Conservation (phyloP, 371 early-diverging fungal species). For the Rhizopus delemar region DNA sequence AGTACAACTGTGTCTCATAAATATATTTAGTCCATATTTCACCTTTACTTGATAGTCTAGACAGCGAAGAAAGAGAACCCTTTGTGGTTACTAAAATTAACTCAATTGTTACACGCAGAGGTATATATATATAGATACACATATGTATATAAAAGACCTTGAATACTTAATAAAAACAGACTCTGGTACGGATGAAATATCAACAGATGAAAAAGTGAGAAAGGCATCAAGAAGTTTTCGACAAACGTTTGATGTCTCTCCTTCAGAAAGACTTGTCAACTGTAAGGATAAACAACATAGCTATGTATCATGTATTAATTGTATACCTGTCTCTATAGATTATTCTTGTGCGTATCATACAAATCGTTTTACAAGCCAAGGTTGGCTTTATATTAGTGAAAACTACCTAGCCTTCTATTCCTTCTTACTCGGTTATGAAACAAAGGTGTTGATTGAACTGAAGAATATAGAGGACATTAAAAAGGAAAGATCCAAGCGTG, state of each 20-base stretch:
- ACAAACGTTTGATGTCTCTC: slow-evolving; percentile 82
- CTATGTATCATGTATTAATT: background rate
- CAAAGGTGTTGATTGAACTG: slow-evolving; percentile 85
- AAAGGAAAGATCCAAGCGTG: slow-evolving; percentile 86
- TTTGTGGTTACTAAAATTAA: slow-evolving; percentile 90
- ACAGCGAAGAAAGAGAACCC: slow-evolving; percentile 74
- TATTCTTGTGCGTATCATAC: slow-evolving; percentile 91
- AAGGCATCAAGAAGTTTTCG: slow-evolving; percentile 89
- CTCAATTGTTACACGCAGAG: slow-evolving; percentile 81
- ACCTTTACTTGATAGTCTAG: slow-evolving; percentile 71
- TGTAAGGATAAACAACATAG: slow-evolving; percentile 45
- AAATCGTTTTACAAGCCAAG: slow-evolving; percentile 85
- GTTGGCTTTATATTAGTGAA: slow-evolving; percentile 95
- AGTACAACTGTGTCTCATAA: no score
- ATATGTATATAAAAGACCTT: slow-evolving; percentile 2
- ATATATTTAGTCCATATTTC: slow-evolving; percentile 62
- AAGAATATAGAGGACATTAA: slow-evolving; percentile 86
- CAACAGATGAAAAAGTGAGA: slow-evolving; percentile 81
- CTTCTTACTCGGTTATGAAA: slow-evolving; percentile 90
- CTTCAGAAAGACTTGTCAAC: slow-evolving; percentile 86
- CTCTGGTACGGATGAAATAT: slow-evolving; percentile 75
- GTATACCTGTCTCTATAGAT: slow-evolving; percentile 46
- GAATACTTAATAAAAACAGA: slow-evolving; percentile 38
- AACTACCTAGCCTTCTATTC: slow-evolving; percentile 94
- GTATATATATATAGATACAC: slow-evolving; percentile 36